A percentile compares a stretch with the other conserved stretches of the same genome.
Conservation (phyloP, 2,329 filamentous ascomycete genomes). For the Arthrobotrys megalospora region DNA sequence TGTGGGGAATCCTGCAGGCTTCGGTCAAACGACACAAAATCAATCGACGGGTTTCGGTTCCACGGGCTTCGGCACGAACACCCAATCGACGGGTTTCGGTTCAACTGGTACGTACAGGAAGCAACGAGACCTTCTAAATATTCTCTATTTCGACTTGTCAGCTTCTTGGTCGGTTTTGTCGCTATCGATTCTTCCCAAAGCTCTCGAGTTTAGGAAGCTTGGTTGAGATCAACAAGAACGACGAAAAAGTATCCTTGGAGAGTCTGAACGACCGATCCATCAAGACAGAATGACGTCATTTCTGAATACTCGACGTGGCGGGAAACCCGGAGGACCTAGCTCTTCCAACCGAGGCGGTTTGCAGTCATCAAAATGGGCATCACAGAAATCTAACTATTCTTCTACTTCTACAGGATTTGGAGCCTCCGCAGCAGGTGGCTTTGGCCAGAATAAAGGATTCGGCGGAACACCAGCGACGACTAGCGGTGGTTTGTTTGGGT, state of each 20-base stretch:
- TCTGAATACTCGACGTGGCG: constrained; percentile 35
- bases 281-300: constrained; percentile 46
- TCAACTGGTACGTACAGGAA: constrained; percentile 62
- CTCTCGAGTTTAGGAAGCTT: constrained; percentile 59
- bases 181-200: constrained; percentile 57
- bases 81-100: constrained; percentile 57
- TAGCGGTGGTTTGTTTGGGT: constrained; percentile 73
- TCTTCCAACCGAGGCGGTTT: constrained; percentile 46
- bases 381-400: constrained; percentile 59
- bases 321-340: constrained; percentile 35
- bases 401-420: constrained; percentile 63
- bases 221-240: constrained; percentile 42
- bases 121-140: constrained; percentile 55
- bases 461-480: constrained; percentile 66
- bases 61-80: constrained; percentile 58
- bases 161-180: constrained; percentile 50
- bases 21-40: constrained; percentile 60
- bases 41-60: constrained; percentile 61
- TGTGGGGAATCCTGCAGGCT: constrained; percentile 53
- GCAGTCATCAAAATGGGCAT: constrained; percentile 62
- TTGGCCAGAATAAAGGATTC: constrained; percentile 62
- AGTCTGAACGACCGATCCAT: constrained; percentile 50
- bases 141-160: constrained; percentile 49
- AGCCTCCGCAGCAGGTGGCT: constrained; percentile 59
- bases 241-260: constrained; percentile 28